phyloP scores from a whole-genome alignment of 495 filamentous ascomycete genomes.

The Glonium stellatum region DNA sequence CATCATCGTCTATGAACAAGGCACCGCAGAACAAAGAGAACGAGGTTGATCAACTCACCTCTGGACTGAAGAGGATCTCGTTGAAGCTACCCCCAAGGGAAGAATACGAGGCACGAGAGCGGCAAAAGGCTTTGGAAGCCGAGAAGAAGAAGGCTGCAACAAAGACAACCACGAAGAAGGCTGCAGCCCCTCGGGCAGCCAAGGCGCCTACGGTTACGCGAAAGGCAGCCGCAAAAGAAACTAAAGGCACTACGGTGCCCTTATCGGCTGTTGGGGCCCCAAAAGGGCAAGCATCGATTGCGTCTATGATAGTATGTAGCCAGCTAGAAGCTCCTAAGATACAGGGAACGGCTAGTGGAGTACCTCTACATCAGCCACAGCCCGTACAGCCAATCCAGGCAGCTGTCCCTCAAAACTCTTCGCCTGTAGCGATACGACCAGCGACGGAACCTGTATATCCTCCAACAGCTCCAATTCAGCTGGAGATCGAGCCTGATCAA shows the following conservation, averaged over 20 bases:
- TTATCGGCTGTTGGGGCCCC: not conserved
- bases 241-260: slow-evolving; percentile 11
- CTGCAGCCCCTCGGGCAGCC: slow-evolving; percentile 16
- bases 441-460: slow-evolving; percentile 6
- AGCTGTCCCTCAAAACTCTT: not conserved
- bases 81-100: slow-evolving; percentile 66
- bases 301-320: not conserved
- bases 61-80: slow-evolving; percentile 64
- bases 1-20: slow-evolving; percentile 27
- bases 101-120: slow-evolving; percentile 57
- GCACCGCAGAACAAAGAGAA: slow-evolving; percentile 27
- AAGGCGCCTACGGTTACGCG: slow-evolving; percentile 19
- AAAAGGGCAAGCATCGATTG: not conserved
- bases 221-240: slow-evolving; percentile 25
- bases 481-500: slow-evolving; percentile 19
- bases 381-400: slow-evolving; percentile 10
- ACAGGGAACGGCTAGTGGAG: not conserved
- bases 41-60: slow-evolving; percentile 57
- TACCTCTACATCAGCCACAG: slow-evolving; percentile 20
- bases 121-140: slow-evolving; percentile 35
- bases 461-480: slow-evolving; percentile 15
- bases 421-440: not conserved
- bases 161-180: slow-evolving; percentile 20
- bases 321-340: slow-evolving; percentile 10
- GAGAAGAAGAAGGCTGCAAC: slow-evolving; percentile 20